Percentiles rank a stretch among this genome's conserved stretches.
Evolutionary conservation across 2,329 filamentous ascomycete genomes (phyloP).

Genomic region (Beauveria brongniartii): DNA sequence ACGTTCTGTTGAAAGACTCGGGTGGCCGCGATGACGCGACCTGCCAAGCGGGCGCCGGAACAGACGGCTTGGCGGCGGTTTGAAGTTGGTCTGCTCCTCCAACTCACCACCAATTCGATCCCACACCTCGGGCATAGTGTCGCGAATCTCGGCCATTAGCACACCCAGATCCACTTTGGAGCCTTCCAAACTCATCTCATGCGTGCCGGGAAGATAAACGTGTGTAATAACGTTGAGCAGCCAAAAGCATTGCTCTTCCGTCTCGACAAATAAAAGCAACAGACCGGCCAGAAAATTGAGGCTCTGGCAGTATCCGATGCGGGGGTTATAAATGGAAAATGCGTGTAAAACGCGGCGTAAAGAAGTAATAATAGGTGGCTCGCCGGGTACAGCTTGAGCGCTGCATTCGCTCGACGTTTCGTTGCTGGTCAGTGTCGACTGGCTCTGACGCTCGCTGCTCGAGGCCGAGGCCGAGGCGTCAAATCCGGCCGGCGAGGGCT

Average conservation of each 20-base stretch:
- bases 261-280: conserved; percentile 76
- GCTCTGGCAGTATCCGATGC: conserved; percentile 91
- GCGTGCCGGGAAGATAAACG: conserved; percentile 81
- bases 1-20: conserved; percentile 38
- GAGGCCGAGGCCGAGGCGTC: conserved; percentile 21
- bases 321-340: conserved; percentile 84
- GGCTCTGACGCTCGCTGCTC: conserved; percentile 26
- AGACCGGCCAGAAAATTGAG: conserved; percentile 92
- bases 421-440: conserved; percentile 28
- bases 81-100: conserved; percentile 39
- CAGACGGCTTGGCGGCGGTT: conserved; percentile 27
- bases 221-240: conserved; percentile 88
- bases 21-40: conserved; percentile 31
- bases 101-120: conserved; percentile 77
- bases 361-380: conserved; percentile 72
- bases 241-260: conserved; percentile 88
- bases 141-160: conserved; percentile 77
- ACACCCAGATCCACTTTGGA: conserved; percentile 92
- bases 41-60: conserved; percentile 30
- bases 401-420: conserved; percentile 23
- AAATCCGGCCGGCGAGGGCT: conserved; percentile 42
- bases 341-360: conserved; percentile 80
- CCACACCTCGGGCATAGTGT: conserved; percentile 77
- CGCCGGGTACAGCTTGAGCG: conserved; percentile 34
- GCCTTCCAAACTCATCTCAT: conserved; percentile 82